A percentile compares a stretch with the other conserved stretches of the same genome.
Conservation (phyloP, 495 filamentous ascomycete species). For the Neurospora intermedia region DNA sequence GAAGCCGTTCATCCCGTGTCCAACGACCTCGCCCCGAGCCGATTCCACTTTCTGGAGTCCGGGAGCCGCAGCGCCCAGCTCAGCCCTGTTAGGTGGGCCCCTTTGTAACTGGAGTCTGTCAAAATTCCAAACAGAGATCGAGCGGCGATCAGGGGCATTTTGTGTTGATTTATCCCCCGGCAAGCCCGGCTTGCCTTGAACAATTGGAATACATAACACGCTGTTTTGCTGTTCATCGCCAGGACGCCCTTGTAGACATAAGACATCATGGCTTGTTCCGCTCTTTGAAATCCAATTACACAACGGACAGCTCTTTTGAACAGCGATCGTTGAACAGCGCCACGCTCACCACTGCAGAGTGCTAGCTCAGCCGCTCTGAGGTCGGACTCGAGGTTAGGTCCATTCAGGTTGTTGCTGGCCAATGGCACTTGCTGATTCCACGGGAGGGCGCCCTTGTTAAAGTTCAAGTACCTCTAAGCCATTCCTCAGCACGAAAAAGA, state of each 20-base stretch:
- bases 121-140: background rate
- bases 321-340: background rate
- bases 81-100: background rate
- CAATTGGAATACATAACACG: background rate
- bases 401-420: background rate
- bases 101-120: background rate
- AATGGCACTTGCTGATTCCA: background rate
- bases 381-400: background rate
- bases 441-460: background rate
- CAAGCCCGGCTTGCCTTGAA: background rate
- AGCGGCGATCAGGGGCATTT: background rate
- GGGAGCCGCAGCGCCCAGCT: background rate
- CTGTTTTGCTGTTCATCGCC: background rate
- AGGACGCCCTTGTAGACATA: background rate
- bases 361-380: background rate
- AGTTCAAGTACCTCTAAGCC: background rate
- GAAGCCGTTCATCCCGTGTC: background rate
- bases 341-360: background rate
- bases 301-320: background rate
- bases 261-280: background rate
- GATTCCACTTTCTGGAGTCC: background rate
- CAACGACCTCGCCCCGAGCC: background rate
- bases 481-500: background rate
- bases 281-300: background rate
- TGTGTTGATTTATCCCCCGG: background rate